Percentiles rank a stretch among this genome's conserved stretches.
These are phyloP conservation scores for Penicillium italicum DNA, from an alignment of 2,329 filamentous ascomycete genomes.

Conservation along the genomic window DNA sequence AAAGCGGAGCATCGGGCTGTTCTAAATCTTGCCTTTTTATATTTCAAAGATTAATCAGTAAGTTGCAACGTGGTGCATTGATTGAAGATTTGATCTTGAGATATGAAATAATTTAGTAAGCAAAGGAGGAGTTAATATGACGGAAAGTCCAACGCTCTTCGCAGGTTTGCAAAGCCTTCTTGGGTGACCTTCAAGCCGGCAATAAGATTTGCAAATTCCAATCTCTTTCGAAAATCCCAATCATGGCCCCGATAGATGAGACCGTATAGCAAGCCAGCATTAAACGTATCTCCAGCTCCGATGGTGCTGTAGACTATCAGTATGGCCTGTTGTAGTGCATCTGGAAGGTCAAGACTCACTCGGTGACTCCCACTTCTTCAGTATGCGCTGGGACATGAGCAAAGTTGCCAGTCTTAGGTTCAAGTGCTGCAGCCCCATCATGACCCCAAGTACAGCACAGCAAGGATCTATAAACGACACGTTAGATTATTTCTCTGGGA, in stretches of 20 bases:
- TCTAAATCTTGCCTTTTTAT: fast-evolving
- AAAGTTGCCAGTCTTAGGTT: constrained; percentile 32
- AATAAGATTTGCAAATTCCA: constrained; percentile 62
- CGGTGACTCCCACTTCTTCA: constrained; percentile 47
- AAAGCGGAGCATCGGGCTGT: not conserved
- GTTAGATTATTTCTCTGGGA: not conserved
- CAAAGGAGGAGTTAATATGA: not conserved
- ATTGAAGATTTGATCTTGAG: not conserved
- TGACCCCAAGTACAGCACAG: constrained; percentile 60
- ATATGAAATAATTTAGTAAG: not conserved
- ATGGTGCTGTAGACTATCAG: constrained; percentile 53
- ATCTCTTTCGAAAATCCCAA: constrained; percentile 50
- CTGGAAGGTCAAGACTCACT: constrained; percentile 49
- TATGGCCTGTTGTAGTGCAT: not conserved
- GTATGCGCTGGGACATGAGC: constrained; percentile 46
- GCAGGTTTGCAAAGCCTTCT: constrained; percentile 61
- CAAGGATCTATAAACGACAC: constrained; percentile 38
- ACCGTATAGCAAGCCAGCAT: constrained; percentile 66
- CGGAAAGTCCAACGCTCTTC: constrained; percentile 15
- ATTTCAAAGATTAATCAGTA: too few species aligned
- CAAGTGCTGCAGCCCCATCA: constrained; percentile 50
- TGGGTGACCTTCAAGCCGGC: constrained; percentile 65
- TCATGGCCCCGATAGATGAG: constrained; percentile 50
- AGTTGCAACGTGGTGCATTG: not conserved
- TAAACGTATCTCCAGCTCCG: constrained; percentile 72